Base-by-base conservation (phyloP, 2,329 filamentous ascomycete species). In the Colletotrichum sp. region DNA sequence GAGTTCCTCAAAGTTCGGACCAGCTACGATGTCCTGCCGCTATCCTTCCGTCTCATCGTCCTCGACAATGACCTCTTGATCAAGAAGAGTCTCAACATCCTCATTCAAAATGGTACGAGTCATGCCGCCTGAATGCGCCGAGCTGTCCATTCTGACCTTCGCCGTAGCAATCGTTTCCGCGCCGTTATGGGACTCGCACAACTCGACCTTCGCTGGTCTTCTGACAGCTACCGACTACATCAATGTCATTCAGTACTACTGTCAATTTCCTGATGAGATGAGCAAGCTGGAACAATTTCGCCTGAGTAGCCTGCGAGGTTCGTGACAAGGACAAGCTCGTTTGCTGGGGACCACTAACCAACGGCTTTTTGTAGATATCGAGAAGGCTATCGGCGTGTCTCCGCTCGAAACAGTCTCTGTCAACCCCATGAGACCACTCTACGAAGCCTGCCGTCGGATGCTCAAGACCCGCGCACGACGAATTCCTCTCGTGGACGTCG, bases 231-330 rank as follows among this genome's bases (percentile, higher is more conserved):
- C 96, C 77, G 97, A 99, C 86, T 99, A 97, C 84, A 98, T 99
- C 87, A 99, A 99, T 82, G 94, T 99, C 73, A 98, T 99, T 55
- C 96, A 98, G 84, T 99, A 99, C 86, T 98, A 99, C 88, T 98
- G 96, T 89, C 96, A 98, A 85, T 98, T 97, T 80, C 97, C 96
- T 4, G 95, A 98, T 79, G 94, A 96, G 74, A 91, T 98, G 77
- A 92, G 93, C 79, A 93, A 96, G 82, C 94, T 99, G 80, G 97
- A 98, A 79, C 95, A 98, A 84, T 98, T 99, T 84, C 93, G 95
- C 63, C 87, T 99, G 77, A 96, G 95, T 86, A 98, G 95, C 82
- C 90, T 99, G 74, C 92, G 96, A 91, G 95, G 96, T 98, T 88
- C 75, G 88, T 80, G 67, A 16, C 48, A 48, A 19, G 13, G 25